Evolutionary conservation across 192 early-diverging fungal species (phyloP), one percentile per base, ranked within the genome.

Genomic region (Coemansia sp.): DNA sequence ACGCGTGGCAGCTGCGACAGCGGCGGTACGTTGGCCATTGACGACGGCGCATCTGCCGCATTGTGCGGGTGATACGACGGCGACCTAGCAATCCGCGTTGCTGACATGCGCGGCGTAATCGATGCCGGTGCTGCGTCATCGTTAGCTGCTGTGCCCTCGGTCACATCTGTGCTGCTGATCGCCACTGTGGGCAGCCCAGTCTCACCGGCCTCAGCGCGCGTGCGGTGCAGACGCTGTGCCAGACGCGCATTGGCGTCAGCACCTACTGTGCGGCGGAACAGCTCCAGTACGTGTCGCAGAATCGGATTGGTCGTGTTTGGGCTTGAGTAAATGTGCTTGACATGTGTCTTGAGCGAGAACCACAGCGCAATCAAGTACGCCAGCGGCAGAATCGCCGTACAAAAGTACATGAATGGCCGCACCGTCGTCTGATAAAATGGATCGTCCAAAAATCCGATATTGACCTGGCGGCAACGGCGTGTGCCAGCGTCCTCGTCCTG

Each of bases 341-440:
- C 89, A 65, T 98, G 97, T 0, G 97, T 98, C 54, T 89, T 85
- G 22, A 98, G 86, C 57, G 93, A 93, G 61, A 97, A 98, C 85
- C 87, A 89, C 57, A 98, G 84, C 29, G 94, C 97, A 62, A 95
- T 88, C 43, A 89, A 69, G 68, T 98, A 98, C 29, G 92, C 87
- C 47, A 91, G 75, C 7, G 86, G 83, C 54, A 96, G 78, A 14
- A 91, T 84, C 1, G 75, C 83, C 0, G 92, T 89, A 77, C 95
- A 96, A 66, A 95, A 70, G 72, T 85, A 95, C 87, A 93, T 92
- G 24, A 98, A 82, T 1, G 91, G 91, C 66, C 87, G 83, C 38
- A 94, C 94, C 16, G 85, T 84, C 13, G 80, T 74, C 32, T 86
- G 76, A 73, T 93, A 98, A 54, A 97, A 88, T 9, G 88, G 83